Conservation (phyloP, 257 asterid species). For the Haberlea rhodopensis region DNA sequence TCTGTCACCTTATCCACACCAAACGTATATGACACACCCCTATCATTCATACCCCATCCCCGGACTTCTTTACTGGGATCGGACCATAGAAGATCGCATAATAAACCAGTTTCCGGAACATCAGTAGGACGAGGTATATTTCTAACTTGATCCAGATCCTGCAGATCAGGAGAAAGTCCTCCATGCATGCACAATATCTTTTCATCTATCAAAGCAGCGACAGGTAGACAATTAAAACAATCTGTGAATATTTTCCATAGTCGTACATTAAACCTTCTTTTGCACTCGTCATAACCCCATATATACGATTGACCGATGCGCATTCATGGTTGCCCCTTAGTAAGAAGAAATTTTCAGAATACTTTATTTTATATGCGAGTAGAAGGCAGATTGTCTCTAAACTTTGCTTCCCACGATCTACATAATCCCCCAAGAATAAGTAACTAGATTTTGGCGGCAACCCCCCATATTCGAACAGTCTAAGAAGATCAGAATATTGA, state of each 20-base stretch:
- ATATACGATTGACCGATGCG: conserved; percentile 72
- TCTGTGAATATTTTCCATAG: conserved; percentile 75
- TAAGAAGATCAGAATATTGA: conserved; percentile 71
- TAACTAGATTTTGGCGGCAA: conserved; percentile 72
- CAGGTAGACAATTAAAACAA: conserved; percentile 74
- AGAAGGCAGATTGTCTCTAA: conserved; percentile 78
- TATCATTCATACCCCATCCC: conserved; percentile 76
- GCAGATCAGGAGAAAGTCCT: conserved; percentile 73
- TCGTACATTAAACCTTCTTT: conserved; percentile 60
- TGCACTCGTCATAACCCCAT: conserved; percentile 81
- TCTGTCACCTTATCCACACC: conserved; percentile 64
- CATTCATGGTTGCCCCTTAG: conserved; percentile 85
- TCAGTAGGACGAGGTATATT: conserved; percentile 67
- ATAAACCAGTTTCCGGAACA: conserved; percentile 70
- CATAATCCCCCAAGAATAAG: conserved; percentile 76
- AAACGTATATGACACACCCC: conserved; percentile 76
- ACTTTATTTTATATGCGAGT: conserved; percentile 72
- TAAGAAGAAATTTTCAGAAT: conserved; percentile 72
- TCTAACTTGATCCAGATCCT: conserved; percentile 61
- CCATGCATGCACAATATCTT: conserved; percentile 88
- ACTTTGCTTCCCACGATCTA: conserved; percentile 83
- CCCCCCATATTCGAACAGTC: conserved; percentile 75
- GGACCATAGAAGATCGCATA: conserved; percentile 78
- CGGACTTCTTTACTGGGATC: conserved; percentile 70
- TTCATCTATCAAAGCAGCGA: conserved; percentile 70